Conservation (phyloP, 225 moss, liverwort and hornwort species). For the Physcomitrium patens region DNA sequence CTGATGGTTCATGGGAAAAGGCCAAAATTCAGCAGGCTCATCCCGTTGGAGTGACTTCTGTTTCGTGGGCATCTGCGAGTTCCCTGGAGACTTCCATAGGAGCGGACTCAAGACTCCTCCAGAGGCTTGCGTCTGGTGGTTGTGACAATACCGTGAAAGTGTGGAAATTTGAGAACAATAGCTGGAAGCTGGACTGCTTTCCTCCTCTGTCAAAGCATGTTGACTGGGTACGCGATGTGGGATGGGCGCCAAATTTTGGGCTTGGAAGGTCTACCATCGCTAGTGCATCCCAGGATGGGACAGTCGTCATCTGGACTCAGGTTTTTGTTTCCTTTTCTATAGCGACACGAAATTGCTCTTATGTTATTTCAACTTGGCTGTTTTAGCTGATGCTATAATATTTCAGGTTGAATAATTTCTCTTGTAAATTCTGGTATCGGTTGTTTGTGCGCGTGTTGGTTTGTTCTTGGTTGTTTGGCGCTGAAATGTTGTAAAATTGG, state of each 20-base stretch:
- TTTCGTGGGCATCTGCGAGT: constrained; percentile 64
- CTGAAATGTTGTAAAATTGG: too few relatives aligned
- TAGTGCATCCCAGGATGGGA: constrained; percentile 71
- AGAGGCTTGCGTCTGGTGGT: constrained; percentile 63
- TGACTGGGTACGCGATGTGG: constrained; percentile 75
- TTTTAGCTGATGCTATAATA: too few relatives aligned
- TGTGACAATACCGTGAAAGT: constrained; percentile 73
- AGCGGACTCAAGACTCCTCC: constrained; percentile 43
- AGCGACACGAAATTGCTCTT: too few relatives aligned
- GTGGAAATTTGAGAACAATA: constrained; percentile 59
- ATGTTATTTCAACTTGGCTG: too few relatives aligned
- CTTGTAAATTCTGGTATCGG: too few relatives aligned
- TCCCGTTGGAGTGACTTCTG: constrained; percentile 68
- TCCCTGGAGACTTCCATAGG: constrained; percentile 62
- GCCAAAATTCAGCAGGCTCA: constrained; percentile 68
- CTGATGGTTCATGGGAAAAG: constrained; percentile 65
- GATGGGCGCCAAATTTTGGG: constrained; percentile 74
- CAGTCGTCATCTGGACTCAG: constrained; percentile 68
- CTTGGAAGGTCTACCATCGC: constrained; percentile 67
- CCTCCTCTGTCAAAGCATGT: constrained; percentile 62
- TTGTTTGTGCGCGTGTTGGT: too few relatives aligned
- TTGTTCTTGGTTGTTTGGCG: too few relatives aligned
- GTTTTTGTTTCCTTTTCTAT: constrained; percentile 3
- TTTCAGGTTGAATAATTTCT: too few relatives aligned
- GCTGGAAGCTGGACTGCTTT: constrained; percentile 67